phyloP scores from a whole-genome alignment of 257 asterid genomes.

The Solanum sejunctum region DNA sequence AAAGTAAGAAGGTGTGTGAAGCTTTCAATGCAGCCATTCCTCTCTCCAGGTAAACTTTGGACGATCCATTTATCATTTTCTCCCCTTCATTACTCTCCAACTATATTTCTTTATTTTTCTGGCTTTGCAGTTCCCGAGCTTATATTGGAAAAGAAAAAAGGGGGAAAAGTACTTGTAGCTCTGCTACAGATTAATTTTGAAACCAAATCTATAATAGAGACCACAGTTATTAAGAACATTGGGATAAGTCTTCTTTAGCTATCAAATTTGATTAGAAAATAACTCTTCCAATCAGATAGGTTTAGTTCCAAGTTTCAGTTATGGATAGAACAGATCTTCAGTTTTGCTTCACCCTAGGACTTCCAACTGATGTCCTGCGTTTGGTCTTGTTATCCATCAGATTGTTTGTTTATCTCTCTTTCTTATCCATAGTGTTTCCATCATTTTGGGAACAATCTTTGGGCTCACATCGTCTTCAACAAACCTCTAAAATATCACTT shows the following conservation, averaged over 20 bases:
- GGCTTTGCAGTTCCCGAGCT: background rate
- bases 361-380: background rate
- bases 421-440: background rate
- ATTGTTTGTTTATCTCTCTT: background rate
- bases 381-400: background rate
- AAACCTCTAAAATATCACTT: background rate
- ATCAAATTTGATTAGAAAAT: background rate
- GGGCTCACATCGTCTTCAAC: background rate
- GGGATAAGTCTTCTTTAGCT: background rate
- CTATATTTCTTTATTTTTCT: background rate
- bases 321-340: background rate
- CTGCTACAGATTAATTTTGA: background rate
- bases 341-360: background rate
- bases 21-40: slow-evolving; percentile 68
- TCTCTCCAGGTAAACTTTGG: slow-evolving; percentile 53
- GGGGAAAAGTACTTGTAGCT: background rate
- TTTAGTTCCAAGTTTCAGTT: background rate
- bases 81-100: background rate
- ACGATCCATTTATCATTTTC: background rate
- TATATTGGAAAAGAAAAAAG: background rate
- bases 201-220: background rate
- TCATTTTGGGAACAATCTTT: background rate
- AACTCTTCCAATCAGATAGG: background rate
- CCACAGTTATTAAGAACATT: background rate
- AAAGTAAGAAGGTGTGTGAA: slow-evolving; percentile 79